Conservation (phyloP, 2,329 filamentous ascomycete species). For the Colletotrichum australisinense region DNA sequence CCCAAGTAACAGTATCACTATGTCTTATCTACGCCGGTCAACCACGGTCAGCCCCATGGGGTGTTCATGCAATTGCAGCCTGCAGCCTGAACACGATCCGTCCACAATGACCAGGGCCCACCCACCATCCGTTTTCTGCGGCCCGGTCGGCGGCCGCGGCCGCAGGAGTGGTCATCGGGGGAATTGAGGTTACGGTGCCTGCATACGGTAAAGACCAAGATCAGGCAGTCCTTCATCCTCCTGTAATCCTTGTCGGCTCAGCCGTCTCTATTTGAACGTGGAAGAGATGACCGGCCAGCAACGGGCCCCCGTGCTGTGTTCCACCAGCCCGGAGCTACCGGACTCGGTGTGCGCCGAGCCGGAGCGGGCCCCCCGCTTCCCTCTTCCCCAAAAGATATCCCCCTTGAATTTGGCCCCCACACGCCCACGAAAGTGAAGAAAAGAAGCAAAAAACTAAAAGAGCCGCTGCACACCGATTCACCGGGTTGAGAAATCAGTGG, state of each 20-base stretch:
- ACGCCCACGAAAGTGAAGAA: neutral
- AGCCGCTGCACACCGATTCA: neutral
- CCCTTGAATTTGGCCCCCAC: neutral
- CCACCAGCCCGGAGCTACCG: neutral
- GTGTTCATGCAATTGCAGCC: neutral
- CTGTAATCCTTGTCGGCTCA: neutral
- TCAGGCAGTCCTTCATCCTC: too few species aligned
- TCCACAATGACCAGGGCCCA: neutral
- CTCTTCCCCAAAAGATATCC: neutral
- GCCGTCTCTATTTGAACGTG: neutral
- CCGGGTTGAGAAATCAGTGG: conserved; percentile 4
- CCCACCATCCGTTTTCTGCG: neutral
- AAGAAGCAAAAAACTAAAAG: neutral
- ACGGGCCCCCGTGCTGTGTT: neutral
- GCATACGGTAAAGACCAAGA: neutral
- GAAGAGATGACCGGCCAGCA: neutral
- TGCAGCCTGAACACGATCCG: neutral
- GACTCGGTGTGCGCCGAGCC: neutral
- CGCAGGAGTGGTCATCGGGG: neutral
- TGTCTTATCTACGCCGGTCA: too few species aligned
- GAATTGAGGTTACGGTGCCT: neutral
- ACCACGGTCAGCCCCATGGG: too few species aligned
- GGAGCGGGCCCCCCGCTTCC: neutral
- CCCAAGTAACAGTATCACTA: too few species aligned
- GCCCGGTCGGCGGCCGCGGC: neutral